Evolutionary conservation across 2,329 filamentous ascomycete genomes (phyloP), one percentile per base, ranked within the genome.

Genomic region (Claviceps pazoutovae): DNA sequence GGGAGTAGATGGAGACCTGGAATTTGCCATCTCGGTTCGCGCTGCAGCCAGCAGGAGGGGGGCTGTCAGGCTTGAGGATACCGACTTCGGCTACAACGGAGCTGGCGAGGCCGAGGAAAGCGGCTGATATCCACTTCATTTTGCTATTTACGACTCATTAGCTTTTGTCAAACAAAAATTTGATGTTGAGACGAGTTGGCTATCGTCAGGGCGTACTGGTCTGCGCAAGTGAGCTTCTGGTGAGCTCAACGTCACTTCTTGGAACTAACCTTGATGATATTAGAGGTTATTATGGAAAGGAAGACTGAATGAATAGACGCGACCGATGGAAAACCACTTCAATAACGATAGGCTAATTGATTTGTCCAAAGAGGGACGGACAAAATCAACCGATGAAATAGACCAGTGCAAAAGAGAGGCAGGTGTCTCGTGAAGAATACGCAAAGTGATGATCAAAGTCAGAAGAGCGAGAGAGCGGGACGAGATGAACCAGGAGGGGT

Each of bases 31-130:
- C 60, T 59, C 72, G 74, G 51, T 63, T 72, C 11, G 66, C 56
- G 46, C 65, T 61, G 69, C 82, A 87, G 53, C 75, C 76, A 1
- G 66, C 59, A 1, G 81, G 79, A 1, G 75, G 64, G 2, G 70
- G 56, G 16, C 63, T 66, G 1, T 68, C 62, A 11, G 82, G 80
- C 5, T 74, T 64, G 50, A 82, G 70, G 55, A 67, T 58, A 16
- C 66, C 66, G 42, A 71, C 72, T 66, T 68, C 60, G 26, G 71
- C 72, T 19, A 65, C 64, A 53, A 67, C 66, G 51, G 68, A 67
- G 59, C 72, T 66, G 53, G 70, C 70, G 49, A 79, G 59, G 53
- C 70, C 57, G 58, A 68, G 59, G 56, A 68, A 21, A 39, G 57
- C 54, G 30, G 57, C 48, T 30, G 52, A 55, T 38, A 51, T 54